phyloP scores from a whole-genome alignment of 768 basidiomycete species.

The Suillus placidus region DNA sequence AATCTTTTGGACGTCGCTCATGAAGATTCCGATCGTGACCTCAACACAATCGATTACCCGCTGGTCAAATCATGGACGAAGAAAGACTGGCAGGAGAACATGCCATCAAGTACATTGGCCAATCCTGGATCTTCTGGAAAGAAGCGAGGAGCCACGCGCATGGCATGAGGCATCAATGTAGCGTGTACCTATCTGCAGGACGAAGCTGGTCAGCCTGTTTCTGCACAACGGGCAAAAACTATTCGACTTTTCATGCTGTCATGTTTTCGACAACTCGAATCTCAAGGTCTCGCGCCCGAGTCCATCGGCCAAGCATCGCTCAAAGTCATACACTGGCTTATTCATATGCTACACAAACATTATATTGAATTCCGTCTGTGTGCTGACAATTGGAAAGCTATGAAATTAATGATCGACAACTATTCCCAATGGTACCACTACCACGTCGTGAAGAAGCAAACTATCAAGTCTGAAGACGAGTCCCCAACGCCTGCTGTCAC shows the following conservation, averaged over 20 bases:
- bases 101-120: neutral
- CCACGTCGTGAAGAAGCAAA: neutral
- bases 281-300: neutral
- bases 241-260: neutral
- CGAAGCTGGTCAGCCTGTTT: neutral
- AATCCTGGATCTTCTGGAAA: neutral
- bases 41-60: neutral
- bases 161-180: neutral
- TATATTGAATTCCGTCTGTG: neutral
- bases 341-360: neutral
- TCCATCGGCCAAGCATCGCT: neutral
- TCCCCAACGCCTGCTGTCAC: neutral
- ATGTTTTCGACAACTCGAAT: neutral
- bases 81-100: constrained; percentile 1
- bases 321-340: neutral
- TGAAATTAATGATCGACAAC: neutral
- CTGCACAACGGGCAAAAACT: neutral
- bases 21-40: neutral
- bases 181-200: neutral
- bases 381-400: neutral
- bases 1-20: neutral
- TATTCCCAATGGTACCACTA: neutral
- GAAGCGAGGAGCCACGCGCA: neutral
- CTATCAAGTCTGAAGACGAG: neutral
- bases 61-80: neutral